Percentiles rank a stretch among this genome's conserved stretches.
Evolutionary conservation across 2,329 filamentous ascomycete species (phyloP).

Genomic region (Cladophialophora carrionii): DNA sequence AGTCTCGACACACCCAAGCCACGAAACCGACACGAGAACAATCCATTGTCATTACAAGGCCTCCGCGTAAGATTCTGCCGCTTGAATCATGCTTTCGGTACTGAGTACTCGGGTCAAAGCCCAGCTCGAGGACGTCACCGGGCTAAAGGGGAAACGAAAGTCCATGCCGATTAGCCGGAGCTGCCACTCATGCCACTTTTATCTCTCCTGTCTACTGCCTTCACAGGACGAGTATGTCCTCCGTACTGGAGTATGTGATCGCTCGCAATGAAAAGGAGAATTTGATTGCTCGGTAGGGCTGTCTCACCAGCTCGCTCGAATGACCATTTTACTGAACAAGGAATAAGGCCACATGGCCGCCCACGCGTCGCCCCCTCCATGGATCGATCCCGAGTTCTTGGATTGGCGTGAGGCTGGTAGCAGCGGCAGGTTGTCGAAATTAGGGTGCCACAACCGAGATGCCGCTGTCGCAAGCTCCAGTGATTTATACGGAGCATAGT

Average conservation of each 20-base stretch:
- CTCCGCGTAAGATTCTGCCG: neutral
- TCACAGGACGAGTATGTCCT: neutral
- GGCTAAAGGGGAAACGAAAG: neutral
- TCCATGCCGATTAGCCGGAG: conserved; percentile 15
- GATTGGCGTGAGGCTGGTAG: neutral
- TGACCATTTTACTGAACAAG: neutral
- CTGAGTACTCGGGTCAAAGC: neutral
- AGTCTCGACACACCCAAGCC: neutral
- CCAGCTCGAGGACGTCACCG: neutral
- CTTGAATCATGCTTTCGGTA: neutral
- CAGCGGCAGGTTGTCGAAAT: conserved; percentile 1
- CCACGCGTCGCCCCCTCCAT: neutral
- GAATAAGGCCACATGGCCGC: conserved; percentile 10
- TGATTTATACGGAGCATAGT: too few species aligned
- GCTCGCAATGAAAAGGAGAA: neutral
- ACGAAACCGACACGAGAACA: neutral
- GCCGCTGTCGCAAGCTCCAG: conserved; percentile 4
- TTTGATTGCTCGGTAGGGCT: neutral
- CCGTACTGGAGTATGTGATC: neutral
- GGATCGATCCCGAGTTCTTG: neutral
- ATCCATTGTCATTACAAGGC: conserved; percentile 9
- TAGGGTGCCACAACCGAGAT: conserved; percentile 15
- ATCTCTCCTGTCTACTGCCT: too few species aligned
- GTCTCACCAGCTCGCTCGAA: neutral
- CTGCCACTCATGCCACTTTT: neutral